These are phyloP conservation scores for Hymenochaete sp. DNA, from an alignment of 1,284 basidiomycete genomes.

Conservation along the genomic window DNA sequence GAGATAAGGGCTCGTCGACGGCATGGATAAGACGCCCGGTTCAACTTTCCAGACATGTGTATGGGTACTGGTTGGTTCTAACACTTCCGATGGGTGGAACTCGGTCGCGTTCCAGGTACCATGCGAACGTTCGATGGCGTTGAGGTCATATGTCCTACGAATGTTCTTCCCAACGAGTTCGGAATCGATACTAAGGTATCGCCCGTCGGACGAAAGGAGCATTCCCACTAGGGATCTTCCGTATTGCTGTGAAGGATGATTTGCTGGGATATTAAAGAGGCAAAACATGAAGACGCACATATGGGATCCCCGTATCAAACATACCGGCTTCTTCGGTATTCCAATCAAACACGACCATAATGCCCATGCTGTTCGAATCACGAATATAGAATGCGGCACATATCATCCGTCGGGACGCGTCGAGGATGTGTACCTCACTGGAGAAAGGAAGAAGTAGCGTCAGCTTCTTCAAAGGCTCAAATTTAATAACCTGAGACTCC, in stretches of 20 bases:
- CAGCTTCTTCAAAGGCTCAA: slow-evolving; percentile 1
- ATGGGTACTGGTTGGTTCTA: slow-evolving; percentile 1
- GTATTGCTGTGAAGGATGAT: slow-evolving; percentile 5
- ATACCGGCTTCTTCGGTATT: slow-evolving; percentile 6
- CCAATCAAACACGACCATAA: slow-evolving; percentile 12
- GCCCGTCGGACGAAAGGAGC: slow-evolving; percentile 6
- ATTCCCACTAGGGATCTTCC: slow-evolving; percentile 5
- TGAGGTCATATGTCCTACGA: slow-evolving; percentile 9
- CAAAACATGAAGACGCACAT: slow-evolving; percentile 9
- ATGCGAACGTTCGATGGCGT: neutral
- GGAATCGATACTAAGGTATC: slow-evolving; percentile 5
- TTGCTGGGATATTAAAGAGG: neutral
- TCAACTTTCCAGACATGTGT: slow-evolving; percentile 7
- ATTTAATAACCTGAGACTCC: neutral
- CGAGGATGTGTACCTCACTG: slow-evolving; percentile 9
- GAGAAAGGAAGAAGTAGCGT: slow-evolving; percentile 5
- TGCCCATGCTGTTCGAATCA: neutral
- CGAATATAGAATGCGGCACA: slow-evolving; percentile 1
- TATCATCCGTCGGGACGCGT: slow-evolving; percentile 10
- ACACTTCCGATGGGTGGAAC: neutral
- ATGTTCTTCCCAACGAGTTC: slow-evolving; percentile 6
- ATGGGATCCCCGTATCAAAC: slow-evolving; percentile 9
- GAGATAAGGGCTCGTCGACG: neutral
- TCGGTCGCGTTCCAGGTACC: slow-evolving; percentile 4
- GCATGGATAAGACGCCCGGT: neutral